Evolutionary conservation across 345 rosid species (phyloP).

Genomic region (Eucalyptus urophylla): DNA sequence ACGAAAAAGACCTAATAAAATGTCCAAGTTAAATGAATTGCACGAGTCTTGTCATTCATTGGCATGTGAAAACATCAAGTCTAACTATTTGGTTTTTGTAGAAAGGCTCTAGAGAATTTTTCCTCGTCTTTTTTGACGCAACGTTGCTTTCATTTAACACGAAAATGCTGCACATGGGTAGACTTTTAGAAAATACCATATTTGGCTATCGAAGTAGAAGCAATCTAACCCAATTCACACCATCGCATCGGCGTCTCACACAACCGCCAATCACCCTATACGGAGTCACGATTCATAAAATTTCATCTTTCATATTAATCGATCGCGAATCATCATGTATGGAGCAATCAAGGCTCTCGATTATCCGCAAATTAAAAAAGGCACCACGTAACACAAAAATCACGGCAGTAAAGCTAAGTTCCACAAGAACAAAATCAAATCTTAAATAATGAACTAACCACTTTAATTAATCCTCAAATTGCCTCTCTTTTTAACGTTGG

Average conservation of each 20-base stretch:
- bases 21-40: not conserved
- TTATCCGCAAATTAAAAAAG: not conserved
- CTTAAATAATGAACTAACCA: not conserved
- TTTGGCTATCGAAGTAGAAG: not conserved
- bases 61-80: not conserved
- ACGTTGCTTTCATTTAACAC: not conserved
- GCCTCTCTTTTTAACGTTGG: not conserved
- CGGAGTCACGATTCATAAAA: not conserved
- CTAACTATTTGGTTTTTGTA: not conserved
- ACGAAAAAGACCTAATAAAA: not conserved
- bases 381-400: not conserved
- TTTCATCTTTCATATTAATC: not conserved
- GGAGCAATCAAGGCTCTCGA: not conserved
- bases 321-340: not conserved
- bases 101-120: not conserved
- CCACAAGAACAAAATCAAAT: not conserved
- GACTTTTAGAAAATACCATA: not conserved
- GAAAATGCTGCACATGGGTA: not conserved
- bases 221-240: not conserved
- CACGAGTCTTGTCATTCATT: not conserved
- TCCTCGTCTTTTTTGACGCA: not conserved
- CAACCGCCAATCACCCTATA: not conserved
- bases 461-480: not conserved
- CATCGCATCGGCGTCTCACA: not conserved
- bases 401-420: not conserved